Conservation (phyloP, 257 asterid genomes). For the Leonotis leonurus region DNA sequence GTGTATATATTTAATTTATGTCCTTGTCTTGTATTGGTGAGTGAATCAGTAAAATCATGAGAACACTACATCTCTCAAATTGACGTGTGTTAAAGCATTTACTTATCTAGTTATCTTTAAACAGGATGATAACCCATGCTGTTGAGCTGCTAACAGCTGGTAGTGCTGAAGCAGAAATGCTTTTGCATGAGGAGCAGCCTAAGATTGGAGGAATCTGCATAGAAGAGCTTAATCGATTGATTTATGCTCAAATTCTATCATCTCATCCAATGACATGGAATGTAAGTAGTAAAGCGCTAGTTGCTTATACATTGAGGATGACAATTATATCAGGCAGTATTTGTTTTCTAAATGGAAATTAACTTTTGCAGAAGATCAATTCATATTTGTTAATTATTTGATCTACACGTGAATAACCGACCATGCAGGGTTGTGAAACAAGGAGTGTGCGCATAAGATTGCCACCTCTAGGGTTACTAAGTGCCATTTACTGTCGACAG, state of each 20-base stretch:
- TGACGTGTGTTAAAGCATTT: conserved; percentile 3
- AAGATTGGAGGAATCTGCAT: conserved; percentile 79
- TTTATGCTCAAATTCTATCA: conserved; percentile 84
- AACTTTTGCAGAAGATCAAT: too few relatives aligned
- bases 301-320: too few relatives aligned
- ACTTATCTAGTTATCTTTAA: conserved; percentile 19
- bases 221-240: conserved; percentile 83
- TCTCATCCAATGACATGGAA: conserved; percentile 95
- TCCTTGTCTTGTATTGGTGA: conserved; percentile 7
- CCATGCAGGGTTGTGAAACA: neutral
- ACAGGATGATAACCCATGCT: conserved; percentile 90
- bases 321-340: too few relatives aligned
- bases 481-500: too few relatives aligned
- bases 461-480: too few relatives aligned
- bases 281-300: too few relatives aligned
- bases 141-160: conserved; percentile 85
- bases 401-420: too few relatives aligned
- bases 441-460: neutral
- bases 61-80: conserved; percentile 1
- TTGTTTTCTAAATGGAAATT: too few relatives aligned
- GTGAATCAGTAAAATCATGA: conserved; percentile 10
- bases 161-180: conserved; percentile 60
- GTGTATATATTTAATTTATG: neutral
- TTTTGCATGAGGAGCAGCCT: conserved; percentile 54
- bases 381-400: too few relatives aligned